Percentiles rank a stretch among this genome's conserved stretches.
phyloP scores from a whole-genome alignment of 768 basidiomycete species.

The Lactifluus rugatus region DNA sequence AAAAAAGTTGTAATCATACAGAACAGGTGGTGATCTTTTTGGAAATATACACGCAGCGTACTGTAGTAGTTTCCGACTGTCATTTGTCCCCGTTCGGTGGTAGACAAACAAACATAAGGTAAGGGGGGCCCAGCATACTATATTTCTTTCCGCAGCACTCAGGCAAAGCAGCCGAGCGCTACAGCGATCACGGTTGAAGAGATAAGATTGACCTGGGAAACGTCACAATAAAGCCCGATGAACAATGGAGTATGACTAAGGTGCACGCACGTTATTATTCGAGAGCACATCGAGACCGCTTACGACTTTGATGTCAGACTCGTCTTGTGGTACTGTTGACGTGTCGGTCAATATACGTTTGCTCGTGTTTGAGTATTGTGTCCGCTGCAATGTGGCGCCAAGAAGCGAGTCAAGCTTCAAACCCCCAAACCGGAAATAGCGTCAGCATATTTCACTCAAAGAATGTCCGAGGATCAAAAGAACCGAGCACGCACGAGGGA shows the following conservation, averaged over 20 bases:
- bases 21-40: background rate
- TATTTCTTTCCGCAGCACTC: background rate
- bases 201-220: constrained; percentile 18
- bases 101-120: background rate
- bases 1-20: background rate
- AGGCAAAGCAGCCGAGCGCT: constrained; percentile 17
- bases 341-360: constrained; percentile 58
- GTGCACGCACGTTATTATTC: constrained; percentile 69
- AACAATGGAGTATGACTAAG: too few species aligned
- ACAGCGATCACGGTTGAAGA: constrained; percentile 19
- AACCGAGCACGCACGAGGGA: constrained; percentile 48
- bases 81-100: background rate
- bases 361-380: constrained; percentile 54
- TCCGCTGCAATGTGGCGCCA: constrained; percentile 79
- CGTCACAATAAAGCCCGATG: too few species aligned
- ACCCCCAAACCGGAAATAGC: background rate
- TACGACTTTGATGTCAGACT: constrained; percentile 43
- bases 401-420: constrained; percentile 72
- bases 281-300: constrained; percentile 60
- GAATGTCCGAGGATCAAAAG: background rate
- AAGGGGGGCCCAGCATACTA: background rate
- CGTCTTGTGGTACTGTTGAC: constrained; percentile 23
- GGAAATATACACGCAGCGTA: background rate
- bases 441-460: background rate
- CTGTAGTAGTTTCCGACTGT: background rate